Base-by-base conservation (phyloP, 306 rosid species). In the Morella rubra region DNA sequence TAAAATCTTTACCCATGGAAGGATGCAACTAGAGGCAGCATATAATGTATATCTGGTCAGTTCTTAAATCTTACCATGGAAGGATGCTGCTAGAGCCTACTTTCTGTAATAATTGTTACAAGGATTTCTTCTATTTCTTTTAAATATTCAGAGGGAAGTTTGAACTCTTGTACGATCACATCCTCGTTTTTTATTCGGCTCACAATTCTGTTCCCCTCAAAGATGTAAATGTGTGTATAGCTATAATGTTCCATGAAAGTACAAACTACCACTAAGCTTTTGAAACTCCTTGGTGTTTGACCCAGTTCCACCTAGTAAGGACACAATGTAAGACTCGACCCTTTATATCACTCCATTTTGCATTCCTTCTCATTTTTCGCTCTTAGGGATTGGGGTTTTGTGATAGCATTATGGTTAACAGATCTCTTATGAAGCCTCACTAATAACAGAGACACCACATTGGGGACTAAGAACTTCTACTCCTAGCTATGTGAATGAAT, bases 71-170 rank as follows among this genome's bases (percentile, higher is more conserved):
- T 65, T 65, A 14, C 71, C 71, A 42, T 65, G 71, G 32, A 24
- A 65, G 71, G 71, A 65, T 65, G 71, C 71, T 50, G 18, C 42
- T 49, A 65, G 71, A 18, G 50, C 49, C 15, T 65, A 49, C 18
- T 62, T 65, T 65, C 49, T 65, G 71, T 49, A 65, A 65, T 27
- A 65, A 41, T 41, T 41, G 50, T 65, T 65, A 41, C 8, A 42
- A 65, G 71, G 71, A 12, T 65, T 41, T 65, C 71, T 41, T 62
- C 13, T 65, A 16, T 65, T 65, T 42, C 47, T 65, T 65, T 65
- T 41, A 42, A 41, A 41, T 6, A 16, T 65, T 65, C 49, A 49
- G 50, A 41, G 18, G 71, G 47, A 18, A 65, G 41, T 65, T 49
- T 41, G 27, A 65, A 18, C 50, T 65, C 15, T 18, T 42, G 4